A percentile compares a stretch with the other conserved stretches of the same genome.
Evolutionary conservation across 2,329 filamentous ascomycete genomes (phyloP).

Genomic region (Ceratocystis smalleyi): DNA sequence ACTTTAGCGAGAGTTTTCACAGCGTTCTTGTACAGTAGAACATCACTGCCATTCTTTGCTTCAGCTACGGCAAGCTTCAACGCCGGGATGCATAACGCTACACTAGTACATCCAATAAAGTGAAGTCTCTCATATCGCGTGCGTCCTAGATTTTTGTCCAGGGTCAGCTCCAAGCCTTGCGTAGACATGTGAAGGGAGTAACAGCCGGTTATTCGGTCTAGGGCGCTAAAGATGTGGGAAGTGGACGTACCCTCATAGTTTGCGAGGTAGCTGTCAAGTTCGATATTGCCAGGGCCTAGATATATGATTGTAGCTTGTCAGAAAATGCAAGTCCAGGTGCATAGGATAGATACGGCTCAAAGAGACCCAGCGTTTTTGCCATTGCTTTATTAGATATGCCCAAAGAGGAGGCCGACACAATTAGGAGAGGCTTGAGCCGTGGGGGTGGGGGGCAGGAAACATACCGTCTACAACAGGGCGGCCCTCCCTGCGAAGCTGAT

Average conservation of each 20-base stretch:
- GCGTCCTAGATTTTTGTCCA: constrained; percentile 39
- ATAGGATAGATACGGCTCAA: neutral
- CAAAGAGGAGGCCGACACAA: neutral
- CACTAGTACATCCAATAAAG: constrained; percentile 65
- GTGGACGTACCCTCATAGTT: constrained; percentile 65
- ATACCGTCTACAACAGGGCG: constrained; percentile 35
- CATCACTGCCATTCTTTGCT: constrained; percentile 61
- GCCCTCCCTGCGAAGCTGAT: constrained; percentile 31
- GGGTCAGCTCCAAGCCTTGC: neutral
- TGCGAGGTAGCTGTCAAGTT: constrained; percentile 76
- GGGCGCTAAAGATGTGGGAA: neutral
- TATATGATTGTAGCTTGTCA: constrained; percentile 7
- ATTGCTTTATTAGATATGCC: neutral
- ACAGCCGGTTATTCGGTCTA: neutral
- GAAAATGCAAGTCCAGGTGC: neutral
- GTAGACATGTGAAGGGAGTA: no score
- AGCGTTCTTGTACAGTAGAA: constrained; percentile 53
- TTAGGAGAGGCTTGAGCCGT: neutral
- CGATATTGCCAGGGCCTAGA: constrained; percentile 67
- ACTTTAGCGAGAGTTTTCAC: constrained; percentile 48
- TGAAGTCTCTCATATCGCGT: constrained; percentile 69
- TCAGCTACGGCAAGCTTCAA: constrained; percentile 62
- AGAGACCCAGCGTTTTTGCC: neutral
- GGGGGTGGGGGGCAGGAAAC: neutral
- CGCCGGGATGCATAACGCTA: constrained; percentile 62